These are phyloP conservation scores for Apiospora arundinis DNA, from an alignment of 2,329 filamentous ascomycete species.

Conservation along the genomic window DNA sequence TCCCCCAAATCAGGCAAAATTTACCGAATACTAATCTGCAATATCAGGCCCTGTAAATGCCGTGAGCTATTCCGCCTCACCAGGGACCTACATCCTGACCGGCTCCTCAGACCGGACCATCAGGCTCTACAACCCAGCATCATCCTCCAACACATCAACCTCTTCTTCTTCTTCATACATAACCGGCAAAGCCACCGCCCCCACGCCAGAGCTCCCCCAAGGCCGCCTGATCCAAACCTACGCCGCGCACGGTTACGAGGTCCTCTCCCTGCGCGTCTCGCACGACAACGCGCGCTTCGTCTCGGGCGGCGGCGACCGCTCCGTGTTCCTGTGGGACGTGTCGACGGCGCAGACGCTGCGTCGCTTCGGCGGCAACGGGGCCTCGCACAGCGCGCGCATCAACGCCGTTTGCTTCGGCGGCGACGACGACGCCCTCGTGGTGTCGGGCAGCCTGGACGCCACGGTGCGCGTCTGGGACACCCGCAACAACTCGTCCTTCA, in stretches of 20 bases:
- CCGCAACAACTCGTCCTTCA: constrained; percentile 53
- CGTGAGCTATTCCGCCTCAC: constrained; percentile 73
- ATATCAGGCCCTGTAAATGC: constrained; percentile 72
- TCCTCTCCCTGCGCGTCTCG: constrained; percentile 79
- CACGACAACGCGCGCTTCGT: constrained; percentile 84
- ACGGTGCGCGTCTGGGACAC: constrained; percentile 80
- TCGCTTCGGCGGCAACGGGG: constrained; percentile 61
- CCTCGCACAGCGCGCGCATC: constrained; percentile 26
- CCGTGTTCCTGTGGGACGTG: constrained; percentile 95
- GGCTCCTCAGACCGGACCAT: constrained; percentile 86
- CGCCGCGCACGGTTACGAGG: constrained; percentile 87
- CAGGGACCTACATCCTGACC: constrained; percentile 81
- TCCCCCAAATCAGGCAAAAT: background rate
- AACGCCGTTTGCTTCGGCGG: constrained; percentile 73
- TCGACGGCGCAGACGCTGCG: constrained; percentile 77
- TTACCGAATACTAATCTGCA: constrained; percentile 15
- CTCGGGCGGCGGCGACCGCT: constrained; percentile 87
- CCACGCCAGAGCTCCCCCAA: constrained; percentile 44
- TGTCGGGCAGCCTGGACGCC: constrained; percentile 77
- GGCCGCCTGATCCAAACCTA: constrained; percentile 84
- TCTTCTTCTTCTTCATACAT: constrained; percentile 33
- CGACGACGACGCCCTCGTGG: constrained; percentile 73
- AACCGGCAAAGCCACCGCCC: constrained; percentile 44
- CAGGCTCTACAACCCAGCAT: constrained; percentile 79
- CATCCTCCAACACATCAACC: constrained; percentile 50